These are phyloP conservation scores for Orbilia ellipsospora DNA, from an alignment of 2,329 filamentous ascomycete species.

Conservation along the genomic window DNA sequence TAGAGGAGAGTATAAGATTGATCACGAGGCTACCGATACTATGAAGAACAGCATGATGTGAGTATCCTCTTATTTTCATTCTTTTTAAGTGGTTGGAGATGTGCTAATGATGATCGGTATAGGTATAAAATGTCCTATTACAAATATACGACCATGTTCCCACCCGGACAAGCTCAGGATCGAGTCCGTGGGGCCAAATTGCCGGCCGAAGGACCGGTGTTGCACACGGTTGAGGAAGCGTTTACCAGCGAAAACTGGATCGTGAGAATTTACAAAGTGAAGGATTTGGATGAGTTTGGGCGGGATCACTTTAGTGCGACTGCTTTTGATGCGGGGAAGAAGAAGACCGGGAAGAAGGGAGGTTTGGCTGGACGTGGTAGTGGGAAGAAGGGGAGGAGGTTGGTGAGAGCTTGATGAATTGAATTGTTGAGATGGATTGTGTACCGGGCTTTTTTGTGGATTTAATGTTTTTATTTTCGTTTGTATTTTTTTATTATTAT, in stretches of 20 bases:
- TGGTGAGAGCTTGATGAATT: slow-evolving; percentile 10
- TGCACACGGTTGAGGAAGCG: slow-evolving; percentile 92
- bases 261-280: slow-evolving; percentile 99
- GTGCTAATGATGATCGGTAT: slow-evolving; percentile 56
- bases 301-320: slow-evolving; percentile 79
- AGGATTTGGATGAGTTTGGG: slow-evolving; percentile 95
- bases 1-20: slow-evolving; percentile 93
- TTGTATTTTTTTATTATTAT: neutral
- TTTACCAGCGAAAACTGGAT: slow-evolving; percentile 99
- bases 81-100: neutral
- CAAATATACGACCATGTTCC: slow-evolving; percentile 94
- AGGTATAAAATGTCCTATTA: slow-evolving; percentile 99
- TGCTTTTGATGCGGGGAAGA: slow-evolving; percentile 67
- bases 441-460: neutral
- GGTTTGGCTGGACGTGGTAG: slow-evolving; percentile 56
- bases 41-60: slow-evolving; percentile 92
- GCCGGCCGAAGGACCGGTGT: slow-evolving; percentile 83
- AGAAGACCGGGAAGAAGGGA: slow-evolving; percentile 65
- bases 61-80: slow-evolving; percentile 1
- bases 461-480: neutral
- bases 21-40: slow-evolving; percentile 89
- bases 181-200: slow-evolving; percentile 84
- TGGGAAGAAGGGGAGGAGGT: slow-evolving; percentile 44
- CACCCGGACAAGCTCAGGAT: slow-evolving; percentile 86
- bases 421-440: neutral